These are phyloP conservation scores for Fusarium sp. DNA, from an alignment of 2,329 filamentous ascomycete species.

Conservation along the genomic window DNA sequence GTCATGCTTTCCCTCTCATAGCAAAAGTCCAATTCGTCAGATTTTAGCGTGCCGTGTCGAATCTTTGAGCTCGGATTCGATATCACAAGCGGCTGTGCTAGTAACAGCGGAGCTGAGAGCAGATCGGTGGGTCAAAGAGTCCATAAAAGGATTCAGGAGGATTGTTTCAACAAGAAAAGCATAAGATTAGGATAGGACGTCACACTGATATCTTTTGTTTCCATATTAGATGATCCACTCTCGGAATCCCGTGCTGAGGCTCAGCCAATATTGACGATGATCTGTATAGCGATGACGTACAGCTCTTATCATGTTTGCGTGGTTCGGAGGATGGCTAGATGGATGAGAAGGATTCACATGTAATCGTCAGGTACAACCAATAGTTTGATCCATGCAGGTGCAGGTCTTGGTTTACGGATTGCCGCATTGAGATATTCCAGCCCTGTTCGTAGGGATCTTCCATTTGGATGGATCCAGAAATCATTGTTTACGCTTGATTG, in stretches of 20 bases:
- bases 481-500: too few species aligned
- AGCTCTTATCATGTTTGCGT: too few species aligned
- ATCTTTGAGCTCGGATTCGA: background rate
- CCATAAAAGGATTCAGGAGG: constrained; percentile 9
- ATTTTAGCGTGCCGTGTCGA: background rate
- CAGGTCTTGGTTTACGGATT: too few species aligned
- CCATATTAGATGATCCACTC: background rate
- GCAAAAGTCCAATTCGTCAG: background rate
- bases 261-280: background rate
- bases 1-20: background rate
- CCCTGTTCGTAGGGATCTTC: too few species aligned
- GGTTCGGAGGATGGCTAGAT: too few species aligned
- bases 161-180: background rate
- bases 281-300: background rate
- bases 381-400: too few species aligned
- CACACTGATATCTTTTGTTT: background rate
- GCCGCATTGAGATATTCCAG: too few species aligned
- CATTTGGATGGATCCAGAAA: too few species aligned
- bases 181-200: background rate
- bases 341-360: too few species aligned
- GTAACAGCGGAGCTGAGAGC: background rate
- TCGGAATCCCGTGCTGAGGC: background rate
- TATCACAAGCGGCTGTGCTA: background rate
- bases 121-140: background rate
- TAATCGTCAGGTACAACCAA: too few species aligned